phyloP scores from a whole-genome alignment of 1,284 basidiomycete species.

The Moniliella sp. region DNA sequence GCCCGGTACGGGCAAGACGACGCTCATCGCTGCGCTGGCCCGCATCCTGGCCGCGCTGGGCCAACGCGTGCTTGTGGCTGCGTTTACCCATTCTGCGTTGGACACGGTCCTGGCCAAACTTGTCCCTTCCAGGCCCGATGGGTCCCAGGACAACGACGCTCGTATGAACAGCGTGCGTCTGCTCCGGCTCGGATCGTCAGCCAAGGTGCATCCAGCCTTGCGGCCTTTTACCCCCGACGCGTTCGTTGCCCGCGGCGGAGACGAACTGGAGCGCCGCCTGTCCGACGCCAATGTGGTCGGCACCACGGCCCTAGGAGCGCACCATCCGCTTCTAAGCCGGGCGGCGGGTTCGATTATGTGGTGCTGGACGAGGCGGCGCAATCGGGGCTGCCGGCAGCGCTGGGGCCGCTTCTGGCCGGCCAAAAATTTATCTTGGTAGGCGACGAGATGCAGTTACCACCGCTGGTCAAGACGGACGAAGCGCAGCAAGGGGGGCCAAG shows the following conservation, averaged over 20 bases:
- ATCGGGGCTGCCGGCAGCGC: conserved; percentile 78
- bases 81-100: conserved; percentile 91
- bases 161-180: conserved; percentile 36
- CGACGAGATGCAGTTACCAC: conserved; percentile 88
- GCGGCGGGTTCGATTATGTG: conserved; percentile 69
- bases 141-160: too few species aligned
- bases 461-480: conserved; percentile 50
- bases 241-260: conserved; percentile 31
- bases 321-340: conserved; percentile 68
- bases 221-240: conserved; percentile 11
- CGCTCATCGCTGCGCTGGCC: conserved; percentile 73
- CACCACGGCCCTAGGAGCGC: conserved; percentile 74
- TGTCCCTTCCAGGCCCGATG: too few species aligned
- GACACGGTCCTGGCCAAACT: conserved; percentile 72
- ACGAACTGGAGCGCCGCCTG: conserved; percentile 47
- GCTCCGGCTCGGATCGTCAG: conserved; percentile 64
- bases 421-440: conserved; percentile 81
- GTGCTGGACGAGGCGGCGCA: conserved; percentile 96
- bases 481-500: conserved; percentile 60
- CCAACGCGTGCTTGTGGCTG: conserved; percentile 67
- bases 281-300: conserved; percentile 78
- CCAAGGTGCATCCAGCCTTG: conserved; percentile 47
- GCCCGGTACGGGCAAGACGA: conserved; percentile 96
- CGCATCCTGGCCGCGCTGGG: conserved; percentile 53
- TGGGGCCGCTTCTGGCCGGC: conserved; percentile 74